phyloP scores from a whole-genome alignment of 208 protist species.

The Zelonia costaricensis region DNA sequence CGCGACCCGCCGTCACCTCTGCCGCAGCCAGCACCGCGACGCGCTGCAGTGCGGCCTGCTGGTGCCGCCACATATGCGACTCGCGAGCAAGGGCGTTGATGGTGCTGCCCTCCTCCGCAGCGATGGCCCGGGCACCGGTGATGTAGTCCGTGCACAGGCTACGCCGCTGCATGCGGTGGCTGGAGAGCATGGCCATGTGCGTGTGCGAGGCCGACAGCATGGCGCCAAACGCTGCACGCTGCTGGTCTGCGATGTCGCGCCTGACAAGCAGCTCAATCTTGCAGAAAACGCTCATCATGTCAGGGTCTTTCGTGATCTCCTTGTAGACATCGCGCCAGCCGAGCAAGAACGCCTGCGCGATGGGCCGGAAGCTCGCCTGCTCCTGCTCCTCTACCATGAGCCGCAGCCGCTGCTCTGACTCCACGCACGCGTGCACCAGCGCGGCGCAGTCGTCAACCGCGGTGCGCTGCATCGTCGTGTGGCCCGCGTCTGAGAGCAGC shows the following conservation, averaged over 20 bases:
- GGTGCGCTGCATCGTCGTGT: constrained; percentile 8
- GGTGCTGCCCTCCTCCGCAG: constrained; percentile 38
- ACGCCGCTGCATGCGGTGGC: constrained; percentile 15
- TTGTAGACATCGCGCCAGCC: constrained; percentile 63
- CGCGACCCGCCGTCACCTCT: constrained; percentile 6
- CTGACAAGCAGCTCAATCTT: constrained; percentile 64
- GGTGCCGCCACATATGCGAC: constrained; percentile 3
- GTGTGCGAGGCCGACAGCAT: constrained; percentile 22
- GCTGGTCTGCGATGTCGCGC: constrained; percentile 54
- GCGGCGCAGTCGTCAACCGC: constrained; percentile 7
- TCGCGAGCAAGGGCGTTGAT: constrained; percentile 15
- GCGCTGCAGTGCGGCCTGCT: neutral
- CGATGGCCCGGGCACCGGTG: constrained; percentile 33
- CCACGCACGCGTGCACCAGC: constrained; percentile 8
- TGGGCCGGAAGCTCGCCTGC: constrained; percentile 29
- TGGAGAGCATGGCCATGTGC: constrained; percentile 2
- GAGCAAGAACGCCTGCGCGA: constrained; percentile 42
- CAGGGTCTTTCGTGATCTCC: constrained; percentile 26
- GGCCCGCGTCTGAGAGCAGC: constrained; percentile 6
- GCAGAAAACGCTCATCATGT: constrained; percentile 35
- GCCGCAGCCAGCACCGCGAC: constrained; percentile 11
- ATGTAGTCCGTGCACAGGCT: constrained; percentile 41
- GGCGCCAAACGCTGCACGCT: constrained; percentile 37
- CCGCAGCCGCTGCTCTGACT: constrained; percentile 48
- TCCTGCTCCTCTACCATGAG: constrained; percentile 50